phyloP scores from a whole-genome alignment of 148 eudicot species.

The Nyssa sinensis region DNA sequence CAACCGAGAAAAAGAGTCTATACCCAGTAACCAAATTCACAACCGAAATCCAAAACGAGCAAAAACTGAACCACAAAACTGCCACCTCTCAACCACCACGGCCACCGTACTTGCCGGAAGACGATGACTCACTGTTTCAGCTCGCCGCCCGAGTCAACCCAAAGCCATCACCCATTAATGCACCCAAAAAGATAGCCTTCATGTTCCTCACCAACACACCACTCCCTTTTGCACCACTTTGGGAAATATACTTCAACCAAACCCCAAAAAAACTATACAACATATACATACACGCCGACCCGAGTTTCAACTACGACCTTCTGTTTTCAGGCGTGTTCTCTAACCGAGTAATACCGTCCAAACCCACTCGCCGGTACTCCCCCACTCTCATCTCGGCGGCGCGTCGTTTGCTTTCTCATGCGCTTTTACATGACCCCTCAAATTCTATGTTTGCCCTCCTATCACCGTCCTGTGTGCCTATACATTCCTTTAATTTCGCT shows the following conservation, averaged over 20 bases:
- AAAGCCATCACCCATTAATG: slow-evolving; percentile 12
- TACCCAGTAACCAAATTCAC: slow-evolving; percentile 6
- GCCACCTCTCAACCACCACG: slow-evolving; percentile 12
- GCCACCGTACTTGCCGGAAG: slow-evolving; percentile 12
- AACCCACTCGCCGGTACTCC: slow-evolving; percentile 73
- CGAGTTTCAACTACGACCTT: slow-evolving; percentile 25
- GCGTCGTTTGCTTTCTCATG: slow-evolving; percentile 65
- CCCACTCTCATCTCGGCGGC: slow-evolving; percentile 70
- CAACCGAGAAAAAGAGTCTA: neutral
- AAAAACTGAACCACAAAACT: neutral
- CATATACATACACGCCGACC: slow-evolving; percentile 75
- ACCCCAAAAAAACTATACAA: slow-evolving; percentile 48
- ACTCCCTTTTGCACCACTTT: slow-evolving; percentile 67
- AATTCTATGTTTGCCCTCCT: slow-evolving; percentile 75
- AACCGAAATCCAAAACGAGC: neutral
- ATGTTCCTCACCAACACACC: slow-evolving; percentile 69
- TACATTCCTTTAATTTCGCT: slow-evolving; percentile 67
- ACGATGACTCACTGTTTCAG: slow-evolving; percentile 40
- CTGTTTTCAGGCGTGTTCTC: slow-evolving; percentile 56
- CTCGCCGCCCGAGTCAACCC: slow-evolving; percentile 45
- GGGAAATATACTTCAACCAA: slow-evolving; percentile 66
- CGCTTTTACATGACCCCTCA: slow-evolving; percentile 60
- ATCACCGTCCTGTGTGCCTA: slow-evolving; percentile 70
- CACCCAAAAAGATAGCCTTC: slow-evolving; percentile 58
- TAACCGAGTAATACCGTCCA: slow-evolving; percentile 56